Evolutionary conservation across 371 early-diverging fungal genomes (phyloP).

Genomic region (Mucor indicus): DNA sequence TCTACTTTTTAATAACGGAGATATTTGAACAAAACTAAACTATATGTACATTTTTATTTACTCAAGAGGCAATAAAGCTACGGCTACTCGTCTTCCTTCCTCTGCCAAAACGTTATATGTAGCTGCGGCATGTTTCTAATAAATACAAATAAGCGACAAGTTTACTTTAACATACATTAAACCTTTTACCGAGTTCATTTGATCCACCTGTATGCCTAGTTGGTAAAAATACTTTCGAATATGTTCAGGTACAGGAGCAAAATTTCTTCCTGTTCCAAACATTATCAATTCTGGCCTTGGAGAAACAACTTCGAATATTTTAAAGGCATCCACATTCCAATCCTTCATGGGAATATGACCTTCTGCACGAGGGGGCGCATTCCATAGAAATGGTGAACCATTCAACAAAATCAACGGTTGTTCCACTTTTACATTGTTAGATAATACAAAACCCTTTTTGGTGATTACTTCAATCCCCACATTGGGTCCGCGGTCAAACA

Average conservation of each 20-base stretch:
- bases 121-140: slow-evolving; percentile 59
- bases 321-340: slow-evolving; percentile 40
- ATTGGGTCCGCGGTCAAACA: slow-evolving; percentile 54
- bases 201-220: slow-evolving; percentile 60
- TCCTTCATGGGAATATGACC: slow-evolving; percentile 26
- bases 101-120: slow-evolving; percentile 64
- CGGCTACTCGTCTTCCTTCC: slow-evolving; percentile 62
- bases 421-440: slow-evolving; percentile 41
- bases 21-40: no score
- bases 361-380: slow-evolving; percentile 27
- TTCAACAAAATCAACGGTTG: slow-evolving; percentile 47
- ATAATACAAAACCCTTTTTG: slow-evolving; percentile 46
- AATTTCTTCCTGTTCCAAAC: slow-evolving; percentile 56
- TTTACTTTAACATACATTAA: not conserved
- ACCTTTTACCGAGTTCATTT: slow-evolving; percentile 57
- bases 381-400: slow-evolving; percentile 51
- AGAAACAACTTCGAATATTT: slow-evolving; percentile 46
- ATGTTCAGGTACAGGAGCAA: slow-evolving; percentile 52
- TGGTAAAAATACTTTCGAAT: slow-evolving; percentile 49
- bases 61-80: slow-evolving; percentile 51
- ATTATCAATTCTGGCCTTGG: slow-evolving; percentile 56
- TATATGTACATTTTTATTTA: not conserved
- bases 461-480: slow-evolving; percentile 46
- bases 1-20: not conserved
- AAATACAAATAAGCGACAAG: not conserved